Evolutionary conservation across 169 alveolate genomes (phyloP).

Genomic region (Theileria parva): DNA sequence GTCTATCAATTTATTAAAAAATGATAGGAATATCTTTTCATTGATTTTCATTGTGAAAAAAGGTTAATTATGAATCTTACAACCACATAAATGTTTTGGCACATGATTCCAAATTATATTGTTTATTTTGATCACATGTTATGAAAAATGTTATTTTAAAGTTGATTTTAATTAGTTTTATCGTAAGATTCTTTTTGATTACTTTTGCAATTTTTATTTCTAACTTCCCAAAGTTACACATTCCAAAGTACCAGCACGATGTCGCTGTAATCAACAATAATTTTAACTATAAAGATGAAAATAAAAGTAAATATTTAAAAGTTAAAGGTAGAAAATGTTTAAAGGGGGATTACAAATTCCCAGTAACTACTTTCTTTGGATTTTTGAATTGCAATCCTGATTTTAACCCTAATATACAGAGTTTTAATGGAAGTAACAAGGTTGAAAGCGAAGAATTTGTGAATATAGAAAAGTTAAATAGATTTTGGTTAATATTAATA

Average conservation of each 20-base stretch:
- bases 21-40: background rate
- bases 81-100: background rate
- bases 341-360: conserved; percentile 22
- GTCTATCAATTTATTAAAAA: background rate
- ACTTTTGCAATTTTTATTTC: conserved; percentile 12
- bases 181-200: background rate
- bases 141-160: background rate
- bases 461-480: conserved; percentile 26
- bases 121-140: background rate
- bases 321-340: conserved; percentile 6
- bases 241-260: conserved; percentile 2
- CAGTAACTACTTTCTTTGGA: conserved; percentile 30
- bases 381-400: background rate
- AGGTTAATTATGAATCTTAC: background rate
- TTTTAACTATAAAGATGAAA: background rate
- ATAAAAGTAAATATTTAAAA: background rate
- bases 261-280: background rate
- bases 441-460: conserved; percentile 19
- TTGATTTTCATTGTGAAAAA: background rate
- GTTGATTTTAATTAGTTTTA: conserved; percentile 7
- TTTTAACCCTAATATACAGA: conserved; percentile 5
- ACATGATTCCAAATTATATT: background rate
- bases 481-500: conserved; percentile 38
- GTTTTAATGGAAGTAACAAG: conserved; percentile 13
- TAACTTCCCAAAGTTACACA: conserved; percentile 10